Evolutionary conservation across 768 basidiomycete genomes (phyloP).

Genomic region (Clavaria fumosa): DNA sequence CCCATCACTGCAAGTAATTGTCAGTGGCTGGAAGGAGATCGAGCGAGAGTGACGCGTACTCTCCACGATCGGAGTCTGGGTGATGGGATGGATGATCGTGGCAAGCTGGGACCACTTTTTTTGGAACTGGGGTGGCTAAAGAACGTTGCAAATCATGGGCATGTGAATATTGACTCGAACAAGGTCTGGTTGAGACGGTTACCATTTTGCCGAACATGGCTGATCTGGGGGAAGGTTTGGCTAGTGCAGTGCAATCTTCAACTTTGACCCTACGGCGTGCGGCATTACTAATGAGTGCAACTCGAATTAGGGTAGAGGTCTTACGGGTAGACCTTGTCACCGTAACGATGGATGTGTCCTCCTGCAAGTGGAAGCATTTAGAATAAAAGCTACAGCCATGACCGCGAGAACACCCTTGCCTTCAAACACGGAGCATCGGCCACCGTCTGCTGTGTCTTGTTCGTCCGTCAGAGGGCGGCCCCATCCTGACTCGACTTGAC

Average conservation of each 20-base stretch:
- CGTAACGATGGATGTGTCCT: constrained; percentile 5
- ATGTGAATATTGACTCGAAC: not conserved
- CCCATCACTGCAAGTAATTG: not conserved
- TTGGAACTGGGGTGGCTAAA: constrained; percentile 2
- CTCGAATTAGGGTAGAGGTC: not conserved
- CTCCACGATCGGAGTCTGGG: too few relatives aligned
- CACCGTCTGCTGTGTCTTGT: constrained; percentile 3
- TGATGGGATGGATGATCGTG: not conserved
- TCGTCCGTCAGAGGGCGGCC: constrained; percentile 5
- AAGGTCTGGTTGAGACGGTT: too few relatives aligned
- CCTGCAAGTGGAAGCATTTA: too few relatives aligned
- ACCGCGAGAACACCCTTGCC: too few relatives aligned
- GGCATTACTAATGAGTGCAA: not conserved
- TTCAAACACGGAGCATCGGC: constrained; percentile 5
- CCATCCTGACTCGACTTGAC: constrained; percentile 2
- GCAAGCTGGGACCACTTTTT: constrained; percentile 3
- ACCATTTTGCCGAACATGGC: constrained; percentile 1
- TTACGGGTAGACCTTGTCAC: not conserved
- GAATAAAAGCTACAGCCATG: too few relatives aligned
- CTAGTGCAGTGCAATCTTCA: constrained; percentile 2
- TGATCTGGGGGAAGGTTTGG: not conserved
- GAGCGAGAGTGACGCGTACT: too few relatives aligned
- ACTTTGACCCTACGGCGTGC: not conserved
- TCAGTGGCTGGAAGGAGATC: too few relatives aligned
- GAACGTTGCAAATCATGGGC: not conserved